A percentile compares a stretch with the other conserved stretches of the same genome.
Conservation (phyloP, 1,284 basidiomycete species). For the Meira nashicola region DNA sequence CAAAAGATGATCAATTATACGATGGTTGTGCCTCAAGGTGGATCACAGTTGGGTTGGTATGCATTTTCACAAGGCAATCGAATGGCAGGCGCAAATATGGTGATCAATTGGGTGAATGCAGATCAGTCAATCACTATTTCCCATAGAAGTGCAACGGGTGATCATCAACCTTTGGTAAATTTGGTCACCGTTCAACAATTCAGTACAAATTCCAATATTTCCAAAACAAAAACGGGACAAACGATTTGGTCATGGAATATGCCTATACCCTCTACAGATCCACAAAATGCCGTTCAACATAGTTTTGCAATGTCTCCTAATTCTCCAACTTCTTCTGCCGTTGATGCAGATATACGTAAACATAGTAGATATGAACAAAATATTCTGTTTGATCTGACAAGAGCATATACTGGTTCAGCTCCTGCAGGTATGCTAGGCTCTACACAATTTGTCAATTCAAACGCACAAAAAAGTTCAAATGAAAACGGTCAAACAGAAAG, state of each 20-base stretch:
- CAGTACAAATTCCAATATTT: not conserved
- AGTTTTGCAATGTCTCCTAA: slow-evolving; percentile 33
- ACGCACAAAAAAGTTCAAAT: not conserved
- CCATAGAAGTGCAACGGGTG: not conserved
- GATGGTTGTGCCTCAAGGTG: slow-evolving; percentile 17
- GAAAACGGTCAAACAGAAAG: too few species aligned
- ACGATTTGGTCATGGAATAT: slow-evolving; percentile 4
- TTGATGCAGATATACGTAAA: slow-evolving; percentile 16
- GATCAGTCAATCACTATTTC: not conserved
- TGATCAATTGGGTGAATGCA: not conserved
- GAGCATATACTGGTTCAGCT: slow-evolving; percentile 23
- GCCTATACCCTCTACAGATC: slow-evolving; percentile 15
- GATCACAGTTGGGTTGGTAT: not conserved
- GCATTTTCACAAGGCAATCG: not conserved
- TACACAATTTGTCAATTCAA: slow-evolving; percentile 21
- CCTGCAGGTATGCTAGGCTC: not conserved
- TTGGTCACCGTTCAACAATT: too few species aligned
- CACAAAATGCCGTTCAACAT: slow-evolving; percentile 21
- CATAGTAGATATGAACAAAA: slow-evolving; percentile 24
- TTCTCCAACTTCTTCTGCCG: slow-evolving; percentile 18
- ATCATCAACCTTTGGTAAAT: not conserved
- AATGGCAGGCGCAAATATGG: not conserved
- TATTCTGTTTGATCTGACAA: slow-evolving; percentile 34
- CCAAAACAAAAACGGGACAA: not conserved
- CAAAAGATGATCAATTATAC: slow-evolving; percentile 30